Evolutionary conservation across 176 grass and related monocot species (phyloP).

Genomic region (Stipa capillata): DNA sequence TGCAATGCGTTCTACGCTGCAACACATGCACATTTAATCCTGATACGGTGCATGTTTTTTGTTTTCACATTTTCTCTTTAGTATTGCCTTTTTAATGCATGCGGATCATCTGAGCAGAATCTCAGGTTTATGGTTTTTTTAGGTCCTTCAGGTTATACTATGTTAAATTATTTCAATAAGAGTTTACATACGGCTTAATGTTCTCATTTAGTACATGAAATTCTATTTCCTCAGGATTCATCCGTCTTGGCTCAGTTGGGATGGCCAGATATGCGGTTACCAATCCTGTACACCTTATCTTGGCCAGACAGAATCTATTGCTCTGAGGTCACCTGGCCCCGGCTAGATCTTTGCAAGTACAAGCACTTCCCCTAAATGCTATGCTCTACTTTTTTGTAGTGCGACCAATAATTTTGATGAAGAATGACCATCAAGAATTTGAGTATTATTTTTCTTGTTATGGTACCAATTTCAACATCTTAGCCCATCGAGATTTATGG

Average conservation of each 20-base stretch:
- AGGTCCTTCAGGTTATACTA: background rate
- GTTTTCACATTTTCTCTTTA: background rate
- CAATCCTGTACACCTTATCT: constrained; percentile 93
- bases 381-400: background rate
- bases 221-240: constrained; percentile 61
- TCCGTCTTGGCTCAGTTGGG: constrained; percentile 90
- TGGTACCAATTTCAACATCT: background rate
- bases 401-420: background rate
- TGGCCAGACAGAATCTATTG: constrained; percentile 97
- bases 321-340: constrained; percentile 86
- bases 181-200: background rate
- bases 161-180: background rate
- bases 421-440: background rate
- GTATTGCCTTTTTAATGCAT: background rate
- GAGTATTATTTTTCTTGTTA: background rate
- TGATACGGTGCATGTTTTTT: background rate
- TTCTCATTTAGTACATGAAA: background rate
- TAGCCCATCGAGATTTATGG: background rate
- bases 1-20: background rate
- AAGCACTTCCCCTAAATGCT: constrained; percentile 1
- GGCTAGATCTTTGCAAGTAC: constrained; percentile 97
- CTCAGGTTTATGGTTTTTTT: background rate
- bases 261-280: constrained; percentile 94
- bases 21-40: background rate
- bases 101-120: background rate